A percentile compares a stretch with the other conserved stretches of the same genome.
Conservation (phyloP, 2,329 filamentous ascomycete genomes). For the Fusarium tjaetaba region DNA sequence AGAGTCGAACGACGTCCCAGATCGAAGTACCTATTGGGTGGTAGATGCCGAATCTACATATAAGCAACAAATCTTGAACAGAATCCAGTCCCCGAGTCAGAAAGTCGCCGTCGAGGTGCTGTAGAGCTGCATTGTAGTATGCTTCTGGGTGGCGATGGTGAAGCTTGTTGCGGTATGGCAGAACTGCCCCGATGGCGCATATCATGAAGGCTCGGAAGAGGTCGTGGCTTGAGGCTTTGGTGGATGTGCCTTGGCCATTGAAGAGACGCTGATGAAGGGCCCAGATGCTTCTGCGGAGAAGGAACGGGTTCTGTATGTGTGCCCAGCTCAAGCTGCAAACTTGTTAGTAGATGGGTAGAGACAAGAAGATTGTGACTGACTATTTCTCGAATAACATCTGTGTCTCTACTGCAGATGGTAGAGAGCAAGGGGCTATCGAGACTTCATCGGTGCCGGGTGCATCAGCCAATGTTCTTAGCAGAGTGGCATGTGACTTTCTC, state of each 20-base stretch:
- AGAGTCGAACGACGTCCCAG: constrained; percentile 31
- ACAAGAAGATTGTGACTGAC: neutral
- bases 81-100: constrained; percentile 21
- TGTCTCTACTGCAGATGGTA: constrained; percentile 1
- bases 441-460: neutral
- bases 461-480: constrained; percentile 10
- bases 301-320: constrained; percentile 19
- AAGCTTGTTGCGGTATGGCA: constrained; percentile 12
- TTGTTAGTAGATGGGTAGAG: too few relatives aligned
- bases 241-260: neutral
- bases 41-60: constrained; percentile 37
- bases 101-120: neutral
- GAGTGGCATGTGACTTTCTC: constrained; percentile 13
- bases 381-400: constrained; percentile 17
- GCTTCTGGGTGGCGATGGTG: constrained; percentile 21
- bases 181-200: constrained; percentile 18
- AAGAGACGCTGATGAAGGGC: constrained; percentile 13
- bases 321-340: constrained; percentile 8
- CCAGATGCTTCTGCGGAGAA: constrained; percentile 13
- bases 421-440: neutral
- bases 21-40: constrained; percentile 35
- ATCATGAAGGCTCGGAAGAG: constrained; percentile 32
- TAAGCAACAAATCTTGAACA: constrained; percentile 29
- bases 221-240: neutral
- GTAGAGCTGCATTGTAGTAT: constrained; percentile 27